Base-by-base conservation (phyloP, 257 asterid genomes). In the Lantana camara region DNA sequence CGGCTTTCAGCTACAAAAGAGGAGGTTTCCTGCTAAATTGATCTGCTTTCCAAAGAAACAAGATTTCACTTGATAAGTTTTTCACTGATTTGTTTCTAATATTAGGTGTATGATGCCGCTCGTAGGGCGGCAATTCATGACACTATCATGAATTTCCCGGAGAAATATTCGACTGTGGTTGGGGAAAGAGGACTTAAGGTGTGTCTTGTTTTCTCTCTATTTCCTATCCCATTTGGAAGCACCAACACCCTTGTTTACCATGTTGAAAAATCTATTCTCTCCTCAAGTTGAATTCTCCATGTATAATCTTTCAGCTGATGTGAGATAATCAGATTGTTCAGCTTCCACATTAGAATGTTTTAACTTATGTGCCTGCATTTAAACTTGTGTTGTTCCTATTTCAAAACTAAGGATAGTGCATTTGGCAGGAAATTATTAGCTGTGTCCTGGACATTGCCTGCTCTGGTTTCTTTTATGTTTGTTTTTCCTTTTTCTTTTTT, bases 101-200 rank as follows among this genome's bases (percentile, higher is more conserved):
- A 15, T 61, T 64, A 93, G 99, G 97, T 94, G 68, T 79, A 86
- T 69, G 88, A 79, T 67, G 99, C 99, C n/a, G 97, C 99, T 75
- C 92, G 91, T 42, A 81, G 73, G 68, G 99, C 99, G 29, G 83
- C 97, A 12, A 94, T 94, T 77, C 99, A 94, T 66, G 93, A 90
- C 62, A 90, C 99, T 42, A 88, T 94, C 73, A 81, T 90, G 95
- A 94, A 75, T 16, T 94, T 94, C 74, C 99, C 97, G 0, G 85
- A 79, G 32, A 81, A 81, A 48, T 94, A 94, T 76, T 79, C 83
- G 7, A 94, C 99, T 47, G 71, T 86, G 57, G 99, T 94, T 7
- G 99, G 99, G 75, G 99, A 94, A 86, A 90, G 99, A 76, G 99
- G 99, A 56, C 97, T 94, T 51, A 94, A 94, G 95, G 99, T 94